A percentile compares a stretch with the other conserved stretches of the same genome.
Evolutionary conservation across 768 basidiomycete species (phyloP).

Genomic region (Rhizopogon roseolus): DNA sequence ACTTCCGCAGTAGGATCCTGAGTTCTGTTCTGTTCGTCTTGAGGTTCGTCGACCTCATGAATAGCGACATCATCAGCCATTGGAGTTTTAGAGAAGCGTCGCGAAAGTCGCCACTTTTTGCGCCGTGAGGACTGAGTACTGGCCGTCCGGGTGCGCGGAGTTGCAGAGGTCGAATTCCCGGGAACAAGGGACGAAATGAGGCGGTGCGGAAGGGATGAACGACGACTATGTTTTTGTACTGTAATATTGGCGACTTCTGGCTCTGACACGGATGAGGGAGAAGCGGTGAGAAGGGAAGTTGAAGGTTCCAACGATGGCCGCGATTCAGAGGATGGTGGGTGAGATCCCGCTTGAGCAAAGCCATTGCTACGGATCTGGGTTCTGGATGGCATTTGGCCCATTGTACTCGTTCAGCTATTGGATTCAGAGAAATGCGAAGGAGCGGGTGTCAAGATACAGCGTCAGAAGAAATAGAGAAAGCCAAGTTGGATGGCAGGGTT

Average conservation of each 20-base stretch:
- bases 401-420: constrained; percentile 4
- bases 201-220: constrained; percentile 28
- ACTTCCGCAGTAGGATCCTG: constrained; percentile 21
- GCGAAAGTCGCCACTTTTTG: constrained; percentile 25
- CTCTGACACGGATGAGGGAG: neutral
- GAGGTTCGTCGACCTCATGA: constrained; percentile 12
- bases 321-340: constrained; percentile 6
- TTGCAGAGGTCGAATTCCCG: neutral
- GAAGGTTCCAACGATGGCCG: constrained; percentile 2
- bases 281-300: neutral
- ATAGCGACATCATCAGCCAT: constrained; percentile 9
- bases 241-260: neutral
- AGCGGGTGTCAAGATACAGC: neutral
- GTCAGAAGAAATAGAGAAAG: constrained; percentile 1
- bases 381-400: constrained; percentile 29
- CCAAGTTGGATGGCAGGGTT: constrained; percentile 2
- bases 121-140: constrained; percentile 6
- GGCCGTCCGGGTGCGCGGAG: constrained; percentile 10
- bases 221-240: constrained; percentile 7
- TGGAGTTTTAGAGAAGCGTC: constrained; percentile 29
- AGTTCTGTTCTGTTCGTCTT: constrained; percentile 23
- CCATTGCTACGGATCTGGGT: constrained; percentile 5
- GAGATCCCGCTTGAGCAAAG: constrained; percentile 5
- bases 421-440: neutral
- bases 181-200: constrained; percentile 27